These are phyloP conservation scores for Cytospora schulzeri DNA, from an alignment of 2,329 filamentous ascomycete genomes.

Conservation along the genomic window DNA sequence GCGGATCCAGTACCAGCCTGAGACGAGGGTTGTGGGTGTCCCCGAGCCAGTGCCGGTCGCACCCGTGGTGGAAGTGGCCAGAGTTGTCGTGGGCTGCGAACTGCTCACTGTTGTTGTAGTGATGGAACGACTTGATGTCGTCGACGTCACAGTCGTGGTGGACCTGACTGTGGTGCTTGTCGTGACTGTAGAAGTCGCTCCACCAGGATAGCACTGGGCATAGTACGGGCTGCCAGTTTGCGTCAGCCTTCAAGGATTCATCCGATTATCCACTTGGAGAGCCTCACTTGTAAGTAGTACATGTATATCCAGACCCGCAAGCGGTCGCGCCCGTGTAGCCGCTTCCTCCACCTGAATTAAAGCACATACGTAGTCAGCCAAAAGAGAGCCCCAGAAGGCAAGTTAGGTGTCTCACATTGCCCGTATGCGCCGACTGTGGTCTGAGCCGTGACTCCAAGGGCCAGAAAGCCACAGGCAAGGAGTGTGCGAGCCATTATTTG, in stretches of 20 bases:
- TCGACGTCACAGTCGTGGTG: neutral
- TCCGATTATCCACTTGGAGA: neutral
- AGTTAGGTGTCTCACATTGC: constrained; percentile 15
- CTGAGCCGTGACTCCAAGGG: constrained; percentile 17
- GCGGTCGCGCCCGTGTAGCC: constrained; percentile 26
- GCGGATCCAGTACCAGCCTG: constrained; percentile 55
- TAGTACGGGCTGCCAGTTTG: constrained; percentile 14
- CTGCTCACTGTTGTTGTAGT: neutral
- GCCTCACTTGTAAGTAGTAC: constrained; percentile 31
- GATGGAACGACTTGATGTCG: constrained; percentile 1
- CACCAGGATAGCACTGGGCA: constrained; percentile 25
- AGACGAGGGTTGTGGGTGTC: constrained; percentile 43
- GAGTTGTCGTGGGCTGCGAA: constrained; percentile 20
- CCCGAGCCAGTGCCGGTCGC: constrained; percentile 11
- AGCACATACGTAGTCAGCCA: constrained; percentile 8
- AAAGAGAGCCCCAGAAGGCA: no score
- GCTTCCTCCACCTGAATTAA: constrained; percentile 28
- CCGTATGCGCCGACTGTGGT: constrained; percentile 22
- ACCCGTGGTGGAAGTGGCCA: constrained; percentile 17
- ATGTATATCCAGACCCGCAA: constrained; percentile 31
- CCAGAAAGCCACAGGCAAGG: constrained; percentile 1
- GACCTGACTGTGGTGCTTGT: neutral
- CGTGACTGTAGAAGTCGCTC: neutral
- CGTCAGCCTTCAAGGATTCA: neutral
- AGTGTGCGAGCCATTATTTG: neutral